Conservation (phyloP, 306 rosid species). For the Gastrolobium bilobum region DNA sequence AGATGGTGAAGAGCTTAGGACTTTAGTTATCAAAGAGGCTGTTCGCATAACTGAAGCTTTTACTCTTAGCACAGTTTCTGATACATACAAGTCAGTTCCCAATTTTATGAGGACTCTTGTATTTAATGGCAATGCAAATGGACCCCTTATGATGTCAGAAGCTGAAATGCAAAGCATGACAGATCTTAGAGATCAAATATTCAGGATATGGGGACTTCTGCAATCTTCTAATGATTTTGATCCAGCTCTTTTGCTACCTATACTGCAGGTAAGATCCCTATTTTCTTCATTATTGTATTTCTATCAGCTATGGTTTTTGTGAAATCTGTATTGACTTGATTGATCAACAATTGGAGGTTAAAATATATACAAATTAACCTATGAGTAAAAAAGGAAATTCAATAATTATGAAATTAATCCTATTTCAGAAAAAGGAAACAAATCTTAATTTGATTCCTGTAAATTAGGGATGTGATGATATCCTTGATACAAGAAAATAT, state of each 20-base stretch:
- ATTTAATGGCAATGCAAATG: conserved; percentile 68
- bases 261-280: conserved; percentile 67
- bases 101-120: conserved; percentile 68
- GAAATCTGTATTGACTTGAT: too few relatives aligned
- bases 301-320: background rate
- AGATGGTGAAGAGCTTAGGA: conserved; percentile 81
- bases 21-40: conserved; percentile 82
- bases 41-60: conserved; percentile 84
- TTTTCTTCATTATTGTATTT: background rate
- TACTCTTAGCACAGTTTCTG: conserved; percentile 68
- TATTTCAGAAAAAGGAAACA: too few relatives aligned
- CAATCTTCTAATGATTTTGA: conserved; percentile 78
- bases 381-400: too few relatives aligned
- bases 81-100: conserved; percentile 71
- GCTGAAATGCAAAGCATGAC: conserved; percentile 69
- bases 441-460: too few relatives aligned
- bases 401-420: too few relatives aligned
- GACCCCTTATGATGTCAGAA: conserved; percentile 68
- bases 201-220: conserved; percentile 81
- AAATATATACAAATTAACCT: too few relatives aligned
- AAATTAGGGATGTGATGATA: too few relatives aligned
- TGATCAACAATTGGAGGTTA: too few relatives aligned
- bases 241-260: conserved; percentile 79
- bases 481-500: too few relatives aligned
- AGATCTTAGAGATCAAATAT: conserved; percentile 79